Evolutionary conservation across 768 basidiomycete species (phyloP), one percentile per base, ranked within the genome.

Genomic region (Leucocoprinus sp.): DNA sequence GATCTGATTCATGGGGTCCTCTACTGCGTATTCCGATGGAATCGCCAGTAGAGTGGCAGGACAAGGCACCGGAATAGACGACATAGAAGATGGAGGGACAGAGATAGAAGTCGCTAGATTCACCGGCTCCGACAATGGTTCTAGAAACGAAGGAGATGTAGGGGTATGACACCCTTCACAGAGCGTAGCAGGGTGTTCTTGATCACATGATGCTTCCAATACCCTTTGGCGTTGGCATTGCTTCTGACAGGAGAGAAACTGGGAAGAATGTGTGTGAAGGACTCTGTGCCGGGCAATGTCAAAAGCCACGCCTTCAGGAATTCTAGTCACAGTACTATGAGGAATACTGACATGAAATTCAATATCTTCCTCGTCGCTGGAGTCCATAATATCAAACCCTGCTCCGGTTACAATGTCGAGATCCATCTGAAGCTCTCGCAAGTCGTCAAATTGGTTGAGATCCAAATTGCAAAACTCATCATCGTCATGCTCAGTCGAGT

Each of bases 401-500:
- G 42, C 39, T 15, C 37, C 47, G 31, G 45, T 45, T 18, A 41
- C 40, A 29, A 38, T 35, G 17, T 38, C 42, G 9, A 49, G 19
- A 26, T 45, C 44, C 44, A 42, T 50, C 36, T 50, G 39, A 39
- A 45, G 39, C 29, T 21, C 51, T 45, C 51, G 24, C 48, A 40
- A 28, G 41, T 45, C 51, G 35, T 48, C 46, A 9, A 41, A 48
- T 31, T 41, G 43, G 26, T 47, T 45, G 18, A 48, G 22, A 31
- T 42, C 37, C 14, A 42, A 6, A 21, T 46, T 37, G 28, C 35
- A 27, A 18, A 43, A 43, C 28, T 43, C 43, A 18, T 57, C 57
- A 29, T 59, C 56, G n/a, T 50, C 50, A 26, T 53, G 53, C 27
- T 55, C 56, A 2, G 24, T 15, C 7, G 26, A 28, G n/a, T 36